These are phyloP conservation scores for Eustoma russellianum DNA, from an alignment of 257 asterid species.

Conservation along the genomic window DNA sequence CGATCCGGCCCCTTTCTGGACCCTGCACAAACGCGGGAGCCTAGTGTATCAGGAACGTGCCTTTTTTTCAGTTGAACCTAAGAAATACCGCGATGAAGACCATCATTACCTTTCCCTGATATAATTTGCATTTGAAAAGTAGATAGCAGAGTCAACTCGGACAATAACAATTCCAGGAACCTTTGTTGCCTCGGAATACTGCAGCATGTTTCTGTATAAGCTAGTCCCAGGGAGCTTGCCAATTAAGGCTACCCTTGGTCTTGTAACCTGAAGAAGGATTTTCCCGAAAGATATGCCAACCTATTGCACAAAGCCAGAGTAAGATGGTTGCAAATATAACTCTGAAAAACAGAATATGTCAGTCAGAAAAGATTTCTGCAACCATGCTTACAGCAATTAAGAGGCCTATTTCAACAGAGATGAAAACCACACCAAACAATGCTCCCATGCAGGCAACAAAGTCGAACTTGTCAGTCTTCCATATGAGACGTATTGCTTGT, in stretches of 20 bases:
- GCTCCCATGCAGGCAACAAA: constrained; percentile 79
- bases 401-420: constrained; percentile 60
- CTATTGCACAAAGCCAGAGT: constrained; percentile 9
- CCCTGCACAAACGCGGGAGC: too few species aligned
- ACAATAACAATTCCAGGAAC: constrained; percentile 50
- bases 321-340: background rate
- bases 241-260: constrained; percentile 56
- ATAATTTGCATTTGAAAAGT: constrained; percentile 68
- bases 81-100: background rate
- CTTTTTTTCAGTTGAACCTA: too few species aligned
- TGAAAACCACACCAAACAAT: constrained; percentile 64
- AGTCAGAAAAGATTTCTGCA: too few species aligned
- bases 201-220: constrained; percentile 60
- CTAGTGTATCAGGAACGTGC: too few species aligned
- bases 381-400: constrained; percentile 45
- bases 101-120: constrained; percentile 51
- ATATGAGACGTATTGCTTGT: constrained; percentile 44
- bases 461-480: constrained; percentile 71
- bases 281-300: constrained; percentile 62
- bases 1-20: too few species aligned
- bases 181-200: constrained; percentile 64
- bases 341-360: background rate
- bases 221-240: constrained; percentile 57
- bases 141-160: constrained; percentile 67
- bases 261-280: constrained; percentile 71